phyloP scores from a whole-genome alignment of 768 basidiomycete species.

The Leccinum subtestaceum region DNA sequence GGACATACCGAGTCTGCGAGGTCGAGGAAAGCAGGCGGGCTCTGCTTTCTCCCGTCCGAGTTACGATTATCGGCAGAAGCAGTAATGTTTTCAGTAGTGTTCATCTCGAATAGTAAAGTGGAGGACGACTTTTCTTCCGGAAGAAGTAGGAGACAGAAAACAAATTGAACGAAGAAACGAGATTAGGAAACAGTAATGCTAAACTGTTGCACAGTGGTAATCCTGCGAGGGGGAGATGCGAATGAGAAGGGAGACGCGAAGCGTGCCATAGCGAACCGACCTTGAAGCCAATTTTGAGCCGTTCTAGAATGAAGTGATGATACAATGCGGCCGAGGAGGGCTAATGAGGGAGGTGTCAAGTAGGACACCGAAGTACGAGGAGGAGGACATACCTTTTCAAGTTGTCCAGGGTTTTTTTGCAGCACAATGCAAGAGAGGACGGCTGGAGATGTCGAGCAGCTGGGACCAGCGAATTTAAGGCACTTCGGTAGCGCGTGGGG shows the following conservation, averaged over 20 bases:
- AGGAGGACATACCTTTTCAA: slow-evolving; percentile 44
- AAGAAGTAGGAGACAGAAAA: slow-evolving; percentile 51
- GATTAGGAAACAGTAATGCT: slow-evolving; percentile 54
- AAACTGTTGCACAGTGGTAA: slow-evolving; percentile 60
- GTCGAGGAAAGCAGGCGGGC: slow-evolving; percentile 90
- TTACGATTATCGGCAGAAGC: slow-evolving; percentile 69
- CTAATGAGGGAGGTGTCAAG: slow-evolving; percentile 5
- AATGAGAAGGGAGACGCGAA: slow-evolving; percentile 26
- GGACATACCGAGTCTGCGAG: slow-evolving; percentile 84
- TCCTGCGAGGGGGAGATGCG: slow-evolving; percentile 37
- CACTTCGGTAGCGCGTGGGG: slow-evolving; percentile 40
- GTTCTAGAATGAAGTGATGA: slow-evolving; percentile 76
- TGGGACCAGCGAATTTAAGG: slow-evolving; percentile 39
- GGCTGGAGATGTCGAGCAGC: slow-evolving; percentile 28
- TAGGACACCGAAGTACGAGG: slow-evolving; percentile 5
- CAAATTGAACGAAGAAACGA: slow-evolving; percentile 46
- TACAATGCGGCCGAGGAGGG: slow-evolving; percentile 66
- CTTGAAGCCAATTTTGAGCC: slow-evolving; percentile 75
- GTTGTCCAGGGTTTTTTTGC: slow-evolving; percentile 27
- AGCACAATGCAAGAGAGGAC: slow-evolving; percentile 32
- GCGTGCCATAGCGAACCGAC: slow-evolving; percentile 30
- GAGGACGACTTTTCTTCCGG: slow-evolving; percentile 50
- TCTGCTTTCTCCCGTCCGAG: slow-evolving; percentile 75
- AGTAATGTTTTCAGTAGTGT: slow-evolving; percentile 67
- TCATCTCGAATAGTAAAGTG: slow-evolving; percentile 58